These are phyloP conservation scores for Kurtzmaniella quercitrusa DNA, from an alignment of 1,139 yeast species.

Conservation along the genomic window DNA sequence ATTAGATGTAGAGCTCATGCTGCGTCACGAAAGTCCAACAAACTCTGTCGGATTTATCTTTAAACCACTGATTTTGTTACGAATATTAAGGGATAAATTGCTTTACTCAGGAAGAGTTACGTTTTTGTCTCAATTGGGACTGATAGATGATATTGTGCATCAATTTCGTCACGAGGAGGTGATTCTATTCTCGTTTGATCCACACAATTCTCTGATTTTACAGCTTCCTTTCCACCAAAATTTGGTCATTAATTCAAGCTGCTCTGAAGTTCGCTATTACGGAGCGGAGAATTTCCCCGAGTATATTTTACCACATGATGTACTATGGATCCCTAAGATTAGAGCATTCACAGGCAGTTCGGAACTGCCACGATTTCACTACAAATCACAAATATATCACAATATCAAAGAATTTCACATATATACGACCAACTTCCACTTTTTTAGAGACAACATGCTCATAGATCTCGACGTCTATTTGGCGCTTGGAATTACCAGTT, in stretches of 20 bases:
- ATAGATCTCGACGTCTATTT: slow-evolving; percentile 15
- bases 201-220: no score
- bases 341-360: slow-evolving; percentile 9
- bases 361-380: slow-evolving; percentile 2
- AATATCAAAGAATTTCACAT: slow-evolving; percentile 5
- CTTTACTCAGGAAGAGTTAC: slow-evolving; percentile 9
- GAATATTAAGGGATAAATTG: slow-evolving; percentile 9
- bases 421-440: slow-evolving; percentile 4
- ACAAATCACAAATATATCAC: slow-evolving; percentile 1
- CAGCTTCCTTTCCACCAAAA: not conserved
- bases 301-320: slow-evolving; percentile 5
- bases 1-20: not conserved
- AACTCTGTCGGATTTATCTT: slow-evolving; percentile 12
- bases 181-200: not conserved
- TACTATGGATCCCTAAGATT: slow-evolving; percentile 21
- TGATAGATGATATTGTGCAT: not conserved
- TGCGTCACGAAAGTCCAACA: not conserved
- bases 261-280: slow-evolving; percentile 6
- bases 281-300: not conserved
- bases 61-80: slow-evolving; percentile 13
- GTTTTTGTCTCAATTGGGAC: slow-evolving; percentile 5
- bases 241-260: slow-evolving; percentile 12
- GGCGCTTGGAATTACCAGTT: slow-evolving; percentile 14
- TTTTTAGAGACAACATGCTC: slow-evolving; percentile 10
- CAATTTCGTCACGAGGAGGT: slow-evolving; percentile 2